Base-by-base conservation (phyloP, 805 yeast genomes). In the Spathaspora passalidarum region DNA sequence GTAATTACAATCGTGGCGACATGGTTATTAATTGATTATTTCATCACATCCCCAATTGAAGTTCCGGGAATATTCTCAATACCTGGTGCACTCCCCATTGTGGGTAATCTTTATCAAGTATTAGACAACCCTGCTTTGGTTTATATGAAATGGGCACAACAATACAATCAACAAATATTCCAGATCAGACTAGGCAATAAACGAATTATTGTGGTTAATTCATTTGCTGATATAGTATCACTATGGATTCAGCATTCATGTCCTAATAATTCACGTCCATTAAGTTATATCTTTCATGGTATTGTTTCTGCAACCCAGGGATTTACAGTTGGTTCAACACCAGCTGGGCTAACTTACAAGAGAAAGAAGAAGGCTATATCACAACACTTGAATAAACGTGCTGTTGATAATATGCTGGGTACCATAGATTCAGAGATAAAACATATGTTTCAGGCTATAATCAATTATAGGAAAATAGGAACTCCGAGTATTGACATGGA, bases 231-330 rank as follows among this genome's bases (percentile, higher is more conserved):
- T 5, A 80, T 82, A 1, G 59, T 63, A 32, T 66, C 66, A 19
- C 62, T 86, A 2, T 84, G 87, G 86, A 60, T 75, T 21, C 55
- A 54, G 13, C 49, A 61, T 38, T 65, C 81, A 6, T 59, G 68
- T 26, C 77, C 82, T 2, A 79, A 78, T 49, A 82, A 80, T 53
- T 86, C 92, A 1, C 66, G 95, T 36, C 94, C 94, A 0, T 62
- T 72, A 17, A 68, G 77, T 44, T 79, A 78, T 60, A 84, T 90
- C 1, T 86, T 87, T 63, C 94, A 87, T 62, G 66, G 72, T 16
- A 70, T 85, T 2, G 68, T 85, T 37, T 74, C 85, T 0, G 62
- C 69, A 19, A 71, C 78, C 0, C 80, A 76, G 45, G 81, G 84
- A 0, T 79, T 73, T 52, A 83, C 88, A 0, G 69, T 83, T 14